Conservation (phyloP, 306 rosid genomes). For the Canavalia gladiata region DNA sequence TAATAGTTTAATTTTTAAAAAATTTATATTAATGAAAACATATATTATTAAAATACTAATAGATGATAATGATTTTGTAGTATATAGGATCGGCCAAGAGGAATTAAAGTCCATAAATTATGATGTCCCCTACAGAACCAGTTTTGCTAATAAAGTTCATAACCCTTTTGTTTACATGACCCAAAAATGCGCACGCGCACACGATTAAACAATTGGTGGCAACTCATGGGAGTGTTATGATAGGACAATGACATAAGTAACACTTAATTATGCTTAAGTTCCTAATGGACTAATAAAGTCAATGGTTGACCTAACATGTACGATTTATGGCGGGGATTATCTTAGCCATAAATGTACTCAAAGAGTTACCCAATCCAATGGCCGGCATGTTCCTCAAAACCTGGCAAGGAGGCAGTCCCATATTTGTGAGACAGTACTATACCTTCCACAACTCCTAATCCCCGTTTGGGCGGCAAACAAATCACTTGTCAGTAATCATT, state of each 20-base stretch:
- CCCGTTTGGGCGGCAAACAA: neutral
- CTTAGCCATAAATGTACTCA: constrained; percentile 27
- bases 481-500: constrained; percentile 2
- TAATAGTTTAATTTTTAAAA: no score
- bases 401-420: constrained; percentile 52
- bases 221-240: constrained; percentile 9
- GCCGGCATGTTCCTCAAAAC: constrained; percentile 57
- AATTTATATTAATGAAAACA: no score
- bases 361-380: constrained; percentile 34
- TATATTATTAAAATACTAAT: no score
- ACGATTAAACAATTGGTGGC: constrained; percentile 28
- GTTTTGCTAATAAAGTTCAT: neutral
- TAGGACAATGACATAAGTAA: neutral
- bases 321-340: constrained; percentile 31
- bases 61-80: no score
- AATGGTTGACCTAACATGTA: constrained; percentile 35
- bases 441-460: constrained; percentile 4
- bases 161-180: neutral
- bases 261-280: constrained; percentile 26
- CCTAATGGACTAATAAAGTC: constrained; percentile 41
- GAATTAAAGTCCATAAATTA: neutral
- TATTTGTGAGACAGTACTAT: constrained; percentile 47
- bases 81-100: constrained; percentile 23
- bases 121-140: neutral
- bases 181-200: constrained; percentile 39